Base-by-base conservation (phyloP, 148 eudicot species). In the Fagopyrum homotropicum region DNA sequence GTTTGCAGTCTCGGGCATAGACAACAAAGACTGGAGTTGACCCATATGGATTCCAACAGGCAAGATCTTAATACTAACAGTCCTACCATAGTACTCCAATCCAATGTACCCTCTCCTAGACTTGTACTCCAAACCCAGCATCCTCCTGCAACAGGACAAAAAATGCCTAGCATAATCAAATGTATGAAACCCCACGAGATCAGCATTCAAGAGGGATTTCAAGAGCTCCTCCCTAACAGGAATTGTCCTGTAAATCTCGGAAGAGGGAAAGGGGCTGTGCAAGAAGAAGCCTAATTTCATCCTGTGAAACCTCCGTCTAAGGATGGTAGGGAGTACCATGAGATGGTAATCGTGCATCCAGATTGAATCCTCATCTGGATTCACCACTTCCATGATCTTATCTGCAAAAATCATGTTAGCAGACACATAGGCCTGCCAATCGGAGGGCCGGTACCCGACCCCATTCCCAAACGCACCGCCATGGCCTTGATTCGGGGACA, bases 81-180 rank as follows among this genome's bases (percentile, higher is more conserved):
- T 90, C 15, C 96, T 80, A 60, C 98, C 98, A 77, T 82, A 90
- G 52, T 93, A 93, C 6, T 93, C 98, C 52, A 93, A 74, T 54
- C 91, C 98, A 75, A 93, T 83, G 75, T 90, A 84, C 40, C 98
- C 98, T 78, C 93, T 81, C 75, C 89, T 89, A 0, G 98, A 93
- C 68, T 81, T 78, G 26, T 90, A 93, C 77, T 93, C 96, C 83
- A 93, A 83, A 17, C 98, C 98, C 76, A 93, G 77, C 93, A 90
- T 85, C 68, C 98, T 84, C 77, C 93, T 86, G 77, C 98, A 90
- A 79, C 93, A 90, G 1, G 98, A 87, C 57, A 93, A 73, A 64
- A 93, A 93, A 83, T 90, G 96, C 50, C 96, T 84, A 1, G 96
- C 98, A 77, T 93, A 93, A 84, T 93, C 98, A 81, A 90, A 93